Percentiles rank a stretch among this genome's conserved stretches.
These are phyloP conservation scores for Tolypocladium album DNA, from an alignment of 2,329 filamentous ascomycete genomes.

Conservation along the genomic window DNA sequence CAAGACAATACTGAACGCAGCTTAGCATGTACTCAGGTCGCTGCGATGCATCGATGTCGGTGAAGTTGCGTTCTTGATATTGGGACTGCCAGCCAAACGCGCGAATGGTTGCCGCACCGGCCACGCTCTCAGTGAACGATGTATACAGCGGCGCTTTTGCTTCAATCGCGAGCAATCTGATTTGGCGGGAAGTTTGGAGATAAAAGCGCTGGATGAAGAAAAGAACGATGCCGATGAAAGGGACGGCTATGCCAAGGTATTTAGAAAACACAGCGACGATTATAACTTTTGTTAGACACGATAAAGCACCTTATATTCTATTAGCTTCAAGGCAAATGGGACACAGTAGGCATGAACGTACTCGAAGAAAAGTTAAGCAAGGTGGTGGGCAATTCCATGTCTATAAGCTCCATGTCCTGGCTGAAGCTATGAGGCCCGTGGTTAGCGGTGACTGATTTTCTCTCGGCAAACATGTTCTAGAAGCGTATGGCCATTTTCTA, in stretches of 20 bases:
- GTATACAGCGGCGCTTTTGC: not conserved
- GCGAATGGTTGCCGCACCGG: not conserved
- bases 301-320: not conserved
- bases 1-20: not conserved
- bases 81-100: not conserved
- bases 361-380: not conserved
- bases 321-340: too few relatives aligned
- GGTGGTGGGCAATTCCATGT: not conserved
- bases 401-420: not conserved
- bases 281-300: not conserved
- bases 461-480: not conserved
- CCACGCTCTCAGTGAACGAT: not conserved
- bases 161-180: not conserved
- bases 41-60: not conserved
- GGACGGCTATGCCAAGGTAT: not conserved
- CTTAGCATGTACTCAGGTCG: not conserved
- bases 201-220: not conserved
- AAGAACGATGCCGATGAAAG: not conserved
- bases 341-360: not conserved
- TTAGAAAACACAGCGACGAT: not conserved
- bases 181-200: not conserved
- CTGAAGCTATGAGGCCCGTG: not conserved
- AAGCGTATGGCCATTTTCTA: too few relatives aligned
- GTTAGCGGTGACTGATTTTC: too few relatives aligned
- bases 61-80: not conserved